Evolutionary conservation across 2,329 filamentous ascomycete species (phyloP).

Genomic region (Fusarium albosuccineum): DNA sequence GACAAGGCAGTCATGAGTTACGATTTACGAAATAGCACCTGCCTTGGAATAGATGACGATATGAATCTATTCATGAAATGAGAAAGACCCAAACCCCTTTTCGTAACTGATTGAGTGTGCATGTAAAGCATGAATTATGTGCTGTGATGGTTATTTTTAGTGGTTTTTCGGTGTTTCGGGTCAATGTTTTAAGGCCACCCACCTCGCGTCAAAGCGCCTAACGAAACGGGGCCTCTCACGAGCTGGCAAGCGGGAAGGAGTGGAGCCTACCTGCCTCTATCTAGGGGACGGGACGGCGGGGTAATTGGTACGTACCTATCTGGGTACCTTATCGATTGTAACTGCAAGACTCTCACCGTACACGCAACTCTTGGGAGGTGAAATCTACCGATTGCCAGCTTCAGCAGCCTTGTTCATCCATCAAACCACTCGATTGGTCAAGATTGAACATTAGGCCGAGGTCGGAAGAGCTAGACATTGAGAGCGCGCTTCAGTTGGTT

Average conservation of each 20-base stretch:
- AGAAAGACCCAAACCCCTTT: neutral
- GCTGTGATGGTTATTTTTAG: neutral
- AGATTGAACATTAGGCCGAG: neutral
- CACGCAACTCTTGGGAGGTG: conserved; percentile 17
- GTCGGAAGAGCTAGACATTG: no score
- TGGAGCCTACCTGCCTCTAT: no score
- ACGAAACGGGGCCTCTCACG: conserved; percentile 18
- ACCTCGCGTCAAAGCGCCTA: conserved; percentile 3
- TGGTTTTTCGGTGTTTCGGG: conserved; percentile 11
- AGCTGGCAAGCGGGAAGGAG: neutral
- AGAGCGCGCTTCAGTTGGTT: neutral
- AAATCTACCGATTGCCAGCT: neutral
- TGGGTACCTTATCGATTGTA: conserved; percentile 4
- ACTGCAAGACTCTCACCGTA: conserved; percentile 31
- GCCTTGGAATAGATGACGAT: conserved; percentile 61
- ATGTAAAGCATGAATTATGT: neutral
- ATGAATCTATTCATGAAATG: conserved; percentile 63
- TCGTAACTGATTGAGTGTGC: neutral
- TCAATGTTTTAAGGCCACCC: neutral
- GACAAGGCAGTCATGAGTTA: conserved; percentile 40
- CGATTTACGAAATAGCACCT: conserved; percentile 38
- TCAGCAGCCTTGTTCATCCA: neutral
- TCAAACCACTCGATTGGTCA: neutral
- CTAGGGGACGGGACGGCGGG: conserved; percentile 33
- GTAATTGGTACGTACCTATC: conserved; percentile 14